Evolutionary conservation across 2,329 filamentous ascomycete genomes (phyloP), one percentile per base, ranked within the genome.

Genomic region (Neonectria faginata): DNA sequence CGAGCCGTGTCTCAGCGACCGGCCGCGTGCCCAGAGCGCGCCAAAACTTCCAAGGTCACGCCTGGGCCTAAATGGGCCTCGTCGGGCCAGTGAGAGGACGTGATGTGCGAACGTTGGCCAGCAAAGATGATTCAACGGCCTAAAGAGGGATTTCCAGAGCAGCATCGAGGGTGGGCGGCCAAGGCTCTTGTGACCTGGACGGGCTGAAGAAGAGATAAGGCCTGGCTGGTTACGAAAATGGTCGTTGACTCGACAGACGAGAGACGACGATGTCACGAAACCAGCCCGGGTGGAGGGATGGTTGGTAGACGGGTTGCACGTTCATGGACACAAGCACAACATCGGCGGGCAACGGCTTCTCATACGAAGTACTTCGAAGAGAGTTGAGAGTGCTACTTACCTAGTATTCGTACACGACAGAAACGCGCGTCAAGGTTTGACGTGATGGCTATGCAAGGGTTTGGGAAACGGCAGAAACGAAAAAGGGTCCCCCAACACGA

Each of bases 1-100:
- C 57, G 68, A 70, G 45, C 22, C 47, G 33, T 53, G 50, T 44
- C 58, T 54, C 57, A 44, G 63, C 57, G 64, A 47, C 45, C 22
- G 65, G 53, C 39, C 22, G 42, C 41, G 45, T 10, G 45, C 62
- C 62, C 57, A 57, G 42, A 64, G 18, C 3, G 3, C 44, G 14
- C 36, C 31, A 33, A 44, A 44, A 50, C 56, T 56, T 14, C 36
- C 33, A 20, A 44, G 56, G 61, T 59, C 61, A 64, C 50, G 51
- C 44, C n/a, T 20, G 11, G 20, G 11, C 16, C 44, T 48, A 18
- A n/a, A 22, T 31, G 33, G 42, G 5, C 18, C 44, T 48, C 8
- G 8, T 10, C 42, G 25, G 48, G n/a, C 62, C 62, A 64, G 52
- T 64, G 20, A 64, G 52, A 60, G 9, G 16, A 7, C 25, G 14